Percentiles rank a stretch among this genome's conserved stretches.
Evolutionary conservation across 306 rosid genomes (phyloP).

Genomic region (Vigna hirtella): DNA sequence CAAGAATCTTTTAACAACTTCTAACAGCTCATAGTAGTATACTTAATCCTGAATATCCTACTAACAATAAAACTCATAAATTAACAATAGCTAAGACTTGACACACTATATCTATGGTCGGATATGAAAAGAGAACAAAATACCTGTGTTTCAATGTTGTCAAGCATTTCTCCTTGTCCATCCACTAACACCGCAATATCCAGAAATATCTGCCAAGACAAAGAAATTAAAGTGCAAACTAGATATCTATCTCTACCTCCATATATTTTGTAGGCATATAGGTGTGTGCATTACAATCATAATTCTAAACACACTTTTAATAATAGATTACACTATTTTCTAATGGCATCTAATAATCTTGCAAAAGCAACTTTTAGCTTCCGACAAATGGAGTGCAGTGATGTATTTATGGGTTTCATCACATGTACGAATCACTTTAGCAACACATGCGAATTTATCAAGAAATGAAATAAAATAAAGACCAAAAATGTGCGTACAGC

Average conservation of each 20-base stretch:
- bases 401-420: too few relatives aligned
- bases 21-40: too few relatives aligned
- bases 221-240: conserved; percentile 27
- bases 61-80: too few relatives aligned
- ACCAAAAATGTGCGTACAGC: not conserved
- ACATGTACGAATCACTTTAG: not conserved
- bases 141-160: conserved; percentile 92
- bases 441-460: not conserved
- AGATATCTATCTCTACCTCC: not conserved
- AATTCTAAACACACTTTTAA: not conserved
- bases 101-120: not conserved
- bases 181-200: conserved; percentile 94
- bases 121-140: conserved; percentile 29
- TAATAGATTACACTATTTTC: conserved; percentile 1
- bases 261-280: not conserved
- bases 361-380: conserved; percentile 20
- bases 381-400: not conserved
- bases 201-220: conserved; percentile 75
- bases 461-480: not conserved
- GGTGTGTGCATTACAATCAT: not conserved
- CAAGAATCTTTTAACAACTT: too few relatives aligned
- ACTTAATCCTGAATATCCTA: too few relatives aligned
- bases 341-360: not conserved
- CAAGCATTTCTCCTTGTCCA: conserved; percentile 92
- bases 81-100: too few relatives aligned